Base-by-base conservation (phyloP, 108 stramenopile genomes). In the Nitzschia inconspicua region DNA sequence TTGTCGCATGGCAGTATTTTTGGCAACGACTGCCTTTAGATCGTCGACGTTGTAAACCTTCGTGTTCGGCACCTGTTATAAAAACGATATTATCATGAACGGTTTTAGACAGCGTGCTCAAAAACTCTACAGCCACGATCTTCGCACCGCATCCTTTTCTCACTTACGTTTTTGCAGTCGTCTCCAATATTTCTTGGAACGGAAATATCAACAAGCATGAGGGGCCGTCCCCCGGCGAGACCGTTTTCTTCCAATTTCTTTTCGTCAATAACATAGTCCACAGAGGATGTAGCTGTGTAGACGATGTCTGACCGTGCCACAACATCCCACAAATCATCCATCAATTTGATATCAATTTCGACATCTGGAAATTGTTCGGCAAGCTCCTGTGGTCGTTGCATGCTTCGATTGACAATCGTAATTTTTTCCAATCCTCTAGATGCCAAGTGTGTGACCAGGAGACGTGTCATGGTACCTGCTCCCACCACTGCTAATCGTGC, bases 131-230 rank as follows among this genome's bases (percentile, higher is more conserved):
- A n/a, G n/a, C n/a, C n/a, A n/a, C n/a, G n/a, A n/a, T n/a, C n/a
- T n/a, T n/a, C n/a, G n/a, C n/a, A n/a, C n/a, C n/a, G n/a, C n/a
- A n/a, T n/a, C n/a, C n/a, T n/a, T n/a, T n/a, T n/a, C n/a, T n/a
- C n/a, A 76, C 79, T 65, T 65, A 90, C 92, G 47, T 84, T 68
- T 14, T 76, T 81, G 66, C 89, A 86, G 44, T 94, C 88, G 23
- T 84, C 75, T 26, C 91, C 94, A 58, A 99, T 91, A 65, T 99
- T 99, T 57, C 98, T 81, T 24, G 98, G 98, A 16, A 99, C 98
- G n/a, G 95, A 84, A 69, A 99, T 99, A 68, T 99, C 98, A 3
- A 97, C 96, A 47, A 99, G 72, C 94, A 98, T 96, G 50, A 96
- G 55, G 1, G 82, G 90, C 39, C 86, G 65, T 60, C 86, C 86